These are phyloP conservation scores for Collybia sp. DNA, from an alignment of 768 basidiomycete species.

Conservation along the genomic window DNA sequence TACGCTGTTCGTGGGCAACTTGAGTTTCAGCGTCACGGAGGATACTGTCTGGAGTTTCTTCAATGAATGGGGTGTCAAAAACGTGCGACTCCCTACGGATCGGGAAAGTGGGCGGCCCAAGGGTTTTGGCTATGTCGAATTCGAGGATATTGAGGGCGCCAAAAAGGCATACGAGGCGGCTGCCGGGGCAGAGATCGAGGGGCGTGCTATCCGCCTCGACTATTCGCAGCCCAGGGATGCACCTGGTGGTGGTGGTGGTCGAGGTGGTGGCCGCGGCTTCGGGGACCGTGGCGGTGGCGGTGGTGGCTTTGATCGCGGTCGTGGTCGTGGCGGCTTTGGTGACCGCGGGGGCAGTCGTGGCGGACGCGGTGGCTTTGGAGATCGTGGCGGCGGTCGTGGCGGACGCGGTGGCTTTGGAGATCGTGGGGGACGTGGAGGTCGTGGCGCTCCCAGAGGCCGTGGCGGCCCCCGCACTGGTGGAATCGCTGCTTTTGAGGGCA, in stretches of 20 bases:
- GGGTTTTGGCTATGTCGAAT: conserved; percentile 97
- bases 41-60: conserved; percentile 89
- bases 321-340: conserved; percentile 29
- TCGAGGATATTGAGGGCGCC: conserved; percentile 73
- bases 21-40: conserved; percentile 77
- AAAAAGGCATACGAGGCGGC: conserved; percentile 73
- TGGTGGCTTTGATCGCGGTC: conserved; percentile 16
- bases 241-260: conserved; percentile 40
- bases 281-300: conserved; percentile 19
- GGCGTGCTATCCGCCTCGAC: conserved; percentile 78
- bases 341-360: conserved; percentile 26
- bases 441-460: conserved; percentile 41
- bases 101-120: conserved; percentile 87
- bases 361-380: conserved; percentile 24
- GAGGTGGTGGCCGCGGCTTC: conserved; percentile 26
- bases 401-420: conserved; percentile 39
- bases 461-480: conserved; percentile 57
- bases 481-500: conserved; percentile 60
- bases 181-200: conserved; percentile 73
- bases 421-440: conserved; percentile 36
- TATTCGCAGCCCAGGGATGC: conserved; percentile 78
- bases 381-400: conserved; percentile 30
- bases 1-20: conserved; percentile 88
- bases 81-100: conserved; percentile 88
- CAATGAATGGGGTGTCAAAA: conserved; percentile 83